Conservation (phyloP, 163 green algal species). For the Chlamydomonas reinhardtii region DNA sequence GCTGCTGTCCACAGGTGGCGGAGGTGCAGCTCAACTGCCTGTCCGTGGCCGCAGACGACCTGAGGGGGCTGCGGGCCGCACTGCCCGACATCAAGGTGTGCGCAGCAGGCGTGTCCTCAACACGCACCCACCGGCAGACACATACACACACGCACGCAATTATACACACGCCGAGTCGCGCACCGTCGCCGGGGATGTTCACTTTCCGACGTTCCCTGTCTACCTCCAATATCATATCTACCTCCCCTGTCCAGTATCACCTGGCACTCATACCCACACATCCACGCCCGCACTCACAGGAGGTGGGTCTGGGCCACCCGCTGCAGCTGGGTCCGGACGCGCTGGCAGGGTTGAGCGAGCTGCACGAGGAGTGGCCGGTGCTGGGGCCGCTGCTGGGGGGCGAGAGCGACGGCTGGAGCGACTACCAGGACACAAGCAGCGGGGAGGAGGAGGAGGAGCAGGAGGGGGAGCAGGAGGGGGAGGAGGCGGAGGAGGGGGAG, state of each 20-base stretch:
- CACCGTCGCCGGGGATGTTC: no score
- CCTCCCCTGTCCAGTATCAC: no score
- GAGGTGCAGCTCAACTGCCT: not conserved
- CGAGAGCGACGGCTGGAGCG: not conserved
- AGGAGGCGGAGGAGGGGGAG: not conserved
- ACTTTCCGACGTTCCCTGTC: no score
- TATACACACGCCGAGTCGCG: no score
- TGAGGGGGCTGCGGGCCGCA: not conserved
- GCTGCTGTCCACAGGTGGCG: no score
- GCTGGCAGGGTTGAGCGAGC: not conserved
- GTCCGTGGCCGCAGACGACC: not conserved
- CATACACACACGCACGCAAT: not conserved
- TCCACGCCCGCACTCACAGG: not conserved
- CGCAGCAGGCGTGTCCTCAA: no score
- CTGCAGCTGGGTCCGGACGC: not conserved
- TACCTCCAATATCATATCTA: no score
- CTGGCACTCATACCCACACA: no score
- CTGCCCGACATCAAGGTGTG: not conserved
- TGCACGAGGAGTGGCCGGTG: not conserved
- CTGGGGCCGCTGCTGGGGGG: not conserved
- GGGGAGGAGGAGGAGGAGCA: not conserved
- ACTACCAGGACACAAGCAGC: not conserved
- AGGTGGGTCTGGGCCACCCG: not conserved
- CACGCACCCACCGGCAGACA: no score
- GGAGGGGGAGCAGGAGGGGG: not conserved